Percentiles rank a stretch among this genome's conserved stretches.
These are phyloP conservation scores for Diaporthe sp. DNA, from an alignment of 2,329 filamentous ascomycete species.

Conservation along the genomic window DNA sequence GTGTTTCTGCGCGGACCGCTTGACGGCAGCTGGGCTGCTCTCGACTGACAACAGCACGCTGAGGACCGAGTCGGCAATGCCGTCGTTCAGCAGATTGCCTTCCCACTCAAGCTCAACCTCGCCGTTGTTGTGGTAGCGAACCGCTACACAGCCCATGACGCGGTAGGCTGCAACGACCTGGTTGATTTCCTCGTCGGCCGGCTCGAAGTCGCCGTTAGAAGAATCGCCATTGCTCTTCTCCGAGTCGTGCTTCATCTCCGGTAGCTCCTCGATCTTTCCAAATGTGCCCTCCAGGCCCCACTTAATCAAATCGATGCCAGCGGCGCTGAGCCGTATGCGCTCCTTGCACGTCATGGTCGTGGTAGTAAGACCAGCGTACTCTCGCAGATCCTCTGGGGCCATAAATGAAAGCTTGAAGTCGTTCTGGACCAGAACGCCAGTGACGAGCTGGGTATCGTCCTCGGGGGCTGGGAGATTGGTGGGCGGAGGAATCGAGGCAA, in stretches of 20 bases:
- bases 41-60: slow-evolving; percentile 93
- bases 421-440: slow-evolving; percentile 94
- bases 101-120: slow-evolving; percentile 96
- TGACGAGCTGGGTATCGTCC: slow-evolving; percentile 70
- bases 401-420: slow-evolving; percentile 98
- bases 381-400: slow-evolving; percentile 94
- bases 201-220: slow-evolving; percentile 48
- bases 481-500: slow-evolving; percentile 84
- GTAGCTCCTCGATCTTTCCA: slow-evolving; percentile 81
- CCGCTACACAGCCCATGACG: slow-evolving; percentile 91
- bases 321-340: slow-evolving; percentile 86
- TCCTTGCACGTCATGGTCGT: slow-evolving; percentile 95
- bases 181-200: slow-evolving; percentile 73
- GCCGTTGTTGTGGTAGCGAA: slow-evolving; percentile 82
- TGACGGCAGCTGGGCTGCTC: slow-evolving; percentile 93
- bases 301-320: slow-evolving; percentile 89
- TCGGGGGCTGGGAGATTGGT: slow-evolving; percentile 49
- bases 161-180: slow-evolving; percentile 69
- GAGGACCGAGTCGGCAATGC: slow-evolving; percentile 97
- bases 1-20: slow-evolving; percentile 69
- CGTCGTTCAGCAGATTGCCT: slow-evolving; percentile 96
- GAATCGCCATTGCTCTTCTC: slow-evolving; percentile 46
- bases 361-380: slow-evolving; percentile 96
- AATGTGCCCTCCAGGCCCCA: slow-evolving; percentile 97
- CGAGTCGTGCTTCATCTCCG: slow-evolving; percentile 57